Conservation (phyloP, 805 yeast species). For the Grigorovia transvaalensis region DNA sequence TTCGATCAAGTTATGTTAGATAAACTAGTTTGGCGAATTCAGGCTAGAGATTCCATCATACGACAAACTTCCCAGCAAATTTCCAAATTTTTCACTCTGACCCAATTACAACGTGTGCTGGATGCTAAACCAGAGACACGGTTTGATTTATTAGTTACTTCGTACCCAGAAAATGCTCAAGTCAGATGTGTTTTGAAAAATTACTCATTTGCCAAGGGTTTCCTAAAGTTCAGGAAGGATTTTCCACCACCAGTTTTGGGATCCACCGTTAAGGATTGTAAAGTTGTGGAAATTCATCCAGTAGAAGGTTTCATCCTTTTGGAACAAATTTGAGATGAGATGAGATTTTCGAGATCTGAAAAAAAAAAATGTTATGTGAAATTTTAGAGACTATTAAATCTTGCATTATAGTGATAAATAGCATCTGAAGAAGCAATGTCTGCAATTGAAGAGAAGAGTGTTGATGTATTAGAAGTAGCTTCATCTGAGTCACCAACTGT, state of each 20-base stretch:
- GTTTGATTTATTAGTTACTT: constrained; percentile 32
- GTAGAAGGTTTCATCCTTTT: background rate
- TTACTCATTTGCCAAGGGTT: constrained; percentile 24
- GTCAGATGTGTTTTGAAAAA: constrained; percentile 26
- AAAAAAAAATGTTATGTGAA: background rate
- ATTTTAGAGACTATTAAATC: background rate
- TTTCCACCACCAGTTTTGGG: constrained; percentile 33
- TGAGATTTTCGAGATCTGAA: background rate
- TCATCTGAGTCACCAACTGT: background rate
- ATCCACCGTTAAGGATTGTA: constrained; percentile 32
- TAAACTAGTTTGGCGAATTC: constrained; percentile 34
- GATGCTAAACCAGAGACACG: constrained; percentile 4
- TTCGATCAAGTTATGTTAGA: constrained; percentile 30
- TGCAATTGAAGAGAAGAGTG: background rate
- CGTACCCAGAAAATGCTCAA: constrained; percentile 32
- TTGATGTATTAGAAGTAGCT: background rate
- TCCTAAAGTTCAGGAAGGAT: constrained; percentile 18
- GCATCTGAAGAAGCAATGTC: background rate
- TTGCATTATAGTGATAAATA: background rate
- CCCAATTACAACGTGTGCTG: constrained; percentile 16
- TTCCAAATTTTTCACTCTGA: constrained; percentile 31
- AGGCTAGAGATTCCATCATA: constrained; percentile 34
- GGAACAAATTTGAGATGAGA: background rate
- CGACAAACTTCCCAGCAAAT: constrained; percentile 23
- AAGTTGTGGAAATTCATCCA: constrained; percentile 32